Base-by-base conservation (phyloP, 768 basidiomycete species). In the Suillus lakei region DNA sequence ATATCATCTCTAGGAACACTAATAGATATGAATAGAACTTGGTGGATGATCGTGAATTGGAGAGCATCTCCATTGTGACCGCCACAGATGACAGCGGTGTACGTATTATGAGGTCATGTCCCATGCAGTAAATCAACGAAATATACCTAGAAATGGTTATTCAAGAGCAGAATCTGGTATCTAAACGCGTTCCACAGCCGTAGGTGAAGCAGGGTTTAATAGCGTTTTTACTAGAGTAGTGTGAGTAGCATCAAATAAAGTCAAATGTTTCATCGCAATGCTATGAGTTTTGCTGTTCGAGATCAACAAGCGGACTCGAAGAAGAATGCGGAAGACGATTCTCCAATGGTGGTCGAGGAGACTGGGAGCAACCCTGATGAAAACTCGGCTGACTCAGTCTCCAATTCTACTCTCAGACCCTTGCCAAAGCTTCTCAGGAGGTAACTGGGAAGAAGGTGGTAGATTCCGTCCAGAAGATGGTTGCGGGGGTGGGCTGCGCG, bases 371-470 rank as follows among this genome's bases (percentile, higher is more conserved):
- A 23, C 77, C 76, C 28, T 74, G 74, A 58, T 68, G 67, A 61
- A 76, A n/a, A 70, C 30, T 60, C 58, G 13, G 71, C 76, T 4
- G 48, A 23, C 39, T 74, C 76, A 2, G n/a, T 68, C 68, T n/a
- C 65, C 70, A 30, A 59, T 70, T 66, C 77, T 73, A 38, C 79
- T 78, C 39, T 79, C 65, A 55, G 81, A 82, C 3, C 74, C 75
- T 23, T 73, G 74, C 16, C 78, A 77, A 44, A 73, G 72, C 72
- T 88, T 89, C 68, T 88, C 88, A 16, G 82, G 78, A 5, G 83
- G 77, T 32, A 69, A 53, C 21, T 68, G 70, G 51, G 62, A 69
- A 38, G 60, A 66, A 21, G 62, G 44, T 0, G 54, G 69, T 3
- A 55, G 23, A 46, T 53, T 46, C 34, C 61, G 63, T 36, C 66